phyloP scores from a whole-genome alignment of 176 grass and related monocot species.

The Triticum monococcum region DNA sequence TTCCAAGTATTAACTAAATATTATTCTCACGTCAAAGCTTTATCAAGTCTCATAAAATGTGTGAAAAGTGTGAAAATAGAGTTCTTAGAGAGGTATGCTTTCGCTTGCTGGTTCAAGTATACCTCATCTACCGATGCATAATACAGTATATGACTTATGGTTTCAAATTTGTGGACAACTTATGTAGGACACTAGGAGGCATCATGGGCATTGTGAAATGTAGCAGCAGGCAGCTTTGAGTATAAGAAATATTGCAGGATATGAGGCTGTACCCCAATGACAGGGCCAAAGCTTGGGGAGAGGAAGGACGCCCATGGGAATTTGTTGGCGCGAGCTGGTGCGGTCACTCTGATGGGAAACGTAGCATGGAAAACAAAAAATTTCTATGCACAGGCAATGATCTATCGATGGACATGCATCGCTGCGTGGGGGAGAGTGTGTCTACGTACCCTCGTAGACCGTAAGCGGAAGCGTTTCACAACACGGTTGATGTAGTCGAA shows the following conservation, averaged over 20 bases:
- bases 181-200: conserved; percentile 51
- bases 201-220: conserved; percentile 85
- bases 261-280: conserved; percentile 71
- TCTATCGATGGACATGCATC: too few species aligned
- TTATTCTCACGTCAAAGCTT: conserved; percentile 56
- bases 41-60: conserved; percentile 86
- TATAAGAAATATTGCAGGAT: conserved; percentile 72
- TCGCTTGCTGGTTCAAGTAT: conserved; percentile 21
- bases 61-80: conserved; percentile 72
- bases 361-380: too few species aligned
- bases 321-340: too few species aligned
- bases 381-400: too few species aligned
- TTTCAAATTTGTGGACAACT: conserved; percentile 4
- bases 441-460: too few species aligned
- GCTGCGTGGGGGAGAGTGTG: too few species aligned
- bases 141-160: conserved; percentile 5
- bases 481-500: too few species aligned
- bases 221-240: conserved; percentile 68
- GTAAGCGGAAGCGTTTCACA: too few species aligned
- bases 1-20: conserved; percentile 37
- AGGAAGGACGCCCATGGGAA: conserved; percentile 39
- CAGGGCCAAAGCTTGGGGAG: conserved; percentile 83
- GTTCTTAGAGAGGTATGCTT: conserved; percentile 79
- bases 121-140: background rate
- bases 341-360: too few species aligned